Percentiles rank a stretch among this genome's conserved stretches.
Conservation (phyloP, 768 basidiomycete species). For the Nidularia pulvinata region DNA sequence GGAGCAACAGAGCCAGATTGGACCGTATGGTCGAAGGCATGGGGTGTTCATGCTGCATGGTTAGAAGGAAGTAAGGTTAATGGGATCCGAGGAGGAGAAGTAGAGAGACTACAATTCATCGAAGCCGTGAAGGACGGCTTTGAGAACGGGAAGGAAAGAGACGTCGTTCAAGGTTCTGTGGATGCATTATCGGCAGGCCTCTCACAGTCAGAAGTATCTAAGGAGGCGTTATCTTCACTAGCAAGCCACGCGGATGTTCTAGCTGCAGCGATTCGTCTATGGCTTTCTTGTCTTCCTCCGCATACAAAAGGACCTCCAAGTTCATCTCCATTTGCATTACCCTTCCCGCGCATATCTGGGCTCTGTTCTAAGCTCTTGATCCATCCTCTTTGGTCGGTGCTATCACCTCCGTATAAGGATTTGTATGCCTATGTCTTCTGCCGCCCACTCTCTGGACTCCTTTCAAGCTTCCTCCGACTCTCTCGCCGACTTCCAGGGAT, state of each 20-base stretch:
- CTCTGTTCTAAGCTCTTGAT: slow-evolving; percentile 47
- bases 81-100: slow-evolving; percentile 60
- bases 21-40: slow-evolving; percentile 46
- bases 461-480: slow-evolving; percentile 54
- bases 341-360: slow-evolving; percentile 54
- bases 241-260: slow-evolving; percentile 34
- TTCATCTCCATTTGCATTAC: slow-evolving; percentile 61
- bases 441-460: slow-evolving; percentile 54
- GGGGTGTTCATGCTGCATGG: slow-evolving; percentile 65
- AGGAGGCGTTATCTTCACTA: slow-evolving; percentile 21
- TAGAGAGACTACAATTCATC: slow-evolving; percentile 49
- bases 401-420: slow-evolving; percentile 13
- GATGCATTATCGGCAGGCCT: slow-evolving; percentile 28
- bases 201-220: slow-evolving; percentile 2
- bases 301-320: slow-evolving; percentile 31
- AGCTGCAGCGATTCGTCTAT: slow-evolving; percentile 54
- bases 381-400: slow-evolving; percentile 51
- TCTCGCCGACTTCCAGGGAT: slow-evolving; percentile 56
- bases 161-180: slow-evolving; percentile 31
- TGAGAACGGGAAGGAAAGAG: slow-evolving; percentile 28
- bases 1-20: slow-evolving; percentile 25
- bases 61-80: slow-evolving; percentile 80
- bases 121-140: slow-evolving; percentile 37
- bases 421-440: slow-evolving; percentile 29
- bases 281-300: slow-evolving; percentile 60